phyloP scores from a whole-genome alignment of 148 eudicot species.

The Drosera capensis region DNA sequence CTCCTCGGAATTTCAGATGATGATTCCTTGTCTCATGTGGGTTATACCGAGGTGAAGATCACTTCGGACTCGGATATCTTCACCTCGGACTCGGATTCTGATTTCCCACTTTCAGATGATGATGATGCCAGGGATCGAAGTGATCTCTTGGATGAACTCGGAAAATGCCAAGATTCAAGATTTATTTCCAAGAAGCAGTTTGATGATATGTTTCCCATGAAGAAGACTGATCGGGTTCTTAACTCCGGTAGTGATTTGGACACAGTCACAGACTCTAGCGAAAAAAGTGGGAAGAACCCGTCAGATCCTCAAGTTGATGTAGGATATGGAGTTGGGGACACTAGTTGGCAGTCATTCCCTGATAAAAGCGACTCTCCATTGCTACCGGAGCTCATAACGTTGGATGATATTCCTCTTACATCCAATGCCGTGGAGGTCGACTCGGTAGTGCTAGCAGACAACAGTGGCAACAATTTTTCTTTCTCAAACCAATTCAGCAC shows the following conservation, averaged over 20 bases:
- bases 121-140: conserved; percentile 23
- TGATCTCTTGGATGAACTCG: conserved; percentile 6
- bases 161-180: conserved; percentile 5
- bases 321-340: conserved; percentile 18
- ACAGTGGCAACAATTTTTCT: conserved; percentile 13
- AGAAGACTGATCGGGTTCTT: conserved; percentile 11
- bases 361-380: conserved; percentile 8
- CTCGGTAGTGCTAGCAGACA: conserved; percentile 9
- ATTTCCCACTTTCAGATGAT: conserved; percentile 40
- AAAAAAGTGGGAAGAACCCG: conserved; percentile 10
- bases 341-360: conserved; percentile 20
- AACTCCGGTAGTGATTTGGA: neutral
- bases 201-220: conserved; percentile 6
- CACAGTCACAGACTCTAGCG: conserved; percentile 9
- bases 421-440: conserved; percentile 10
- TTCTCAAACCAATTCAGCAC: conserved; percentile 7
- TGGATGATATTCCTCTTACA: conserved; percentile 21
- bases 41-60: conserved; percentile 44
- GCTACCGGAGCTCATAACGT: conserved; percentile 19
- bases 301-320: conserved; percentile 8
- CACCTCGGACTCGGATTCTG: conserved; percentile 32
- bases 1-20: conserved; percentile 11
- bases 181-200: conserved; percentile 9
- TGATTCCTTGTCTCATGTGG: conserved; percentile 37
- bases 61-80: conserved; percentile 40